Conservation (phyloP, 495 filamentous ascomycete species). For the Neohortaea acidophila region DNA sequence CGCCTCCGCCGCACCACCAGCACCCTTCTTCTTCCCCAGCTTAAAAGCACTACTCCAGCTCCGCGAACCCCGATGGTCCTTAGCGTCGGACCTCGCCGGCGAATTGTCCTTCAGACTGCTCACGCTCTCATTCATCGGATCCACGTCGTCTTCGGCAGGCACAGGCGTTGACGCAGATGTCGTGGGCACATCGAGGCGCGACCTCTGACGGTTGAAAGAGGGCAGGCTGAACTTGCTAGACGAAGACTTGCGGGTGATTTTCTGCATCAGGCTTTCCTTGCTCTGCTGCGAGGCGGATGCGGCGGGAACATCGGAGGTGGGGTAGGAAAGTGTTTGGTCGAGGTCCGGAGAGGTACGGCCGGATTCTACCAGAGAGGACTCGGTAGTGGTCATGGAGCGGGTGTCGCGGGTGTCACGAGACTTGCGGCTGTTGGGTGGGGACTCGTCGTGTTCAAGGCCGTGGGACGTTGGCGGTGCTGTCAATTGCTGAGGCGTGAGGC, state of each 20-base stretch:
- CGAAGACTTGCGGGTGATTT: conserved; percentile 25
- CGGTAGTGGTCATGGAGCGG: conserved; percentile 22
- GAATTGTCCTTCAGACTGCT: conserved; percentile 7
- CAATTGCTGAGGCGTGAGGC: conserved; percentile 4
- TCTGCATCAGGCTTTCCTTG: conserved; percentile 27
- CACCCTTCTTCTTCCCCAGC: conserved; percentile 6
- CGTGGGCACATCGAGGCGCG: conserved; percentile 6
- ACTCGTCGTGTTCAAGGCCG: conserved; percentile 16
- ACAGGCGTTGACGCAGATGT: conserved; percentile 8
- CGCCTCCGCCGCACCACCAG: conserved; percentile 4
- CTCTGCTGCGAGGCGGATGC: background rate
- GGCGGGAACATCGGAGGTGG: conserved; percentile 8
- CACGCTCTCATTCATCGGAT: conserved; percentile 14
- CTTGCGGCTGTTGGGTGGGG: conserved; percentile 19
- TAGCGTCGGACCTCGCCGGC: conserved; percentile 4
- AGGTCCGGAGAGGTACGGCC: conserved; percentile 16
- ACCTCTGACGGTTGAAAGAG: conserved; percentile 19
- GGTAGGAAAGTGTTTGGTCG: conserved; percentile 21
- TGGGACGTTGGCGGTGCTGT: background rate
- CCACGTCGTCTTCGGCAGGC: conserved; percentile 14
- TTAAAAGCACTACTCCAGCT: conserved; percentile 15
- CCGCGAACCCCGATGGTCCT: conserved; percentile 3
- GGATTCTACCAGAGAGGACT: conserved; percentile 20
- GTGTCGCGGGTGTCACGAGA: conserved; percentile 23
- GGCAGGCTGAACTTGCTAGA: conserved; percentile 23